Evolutionary conservation across 169 alveolate genomes (phyloP), one percentile per base, ranked within the genome.

Genomic region (Cryptosporidium ubiquitum): DNA sequence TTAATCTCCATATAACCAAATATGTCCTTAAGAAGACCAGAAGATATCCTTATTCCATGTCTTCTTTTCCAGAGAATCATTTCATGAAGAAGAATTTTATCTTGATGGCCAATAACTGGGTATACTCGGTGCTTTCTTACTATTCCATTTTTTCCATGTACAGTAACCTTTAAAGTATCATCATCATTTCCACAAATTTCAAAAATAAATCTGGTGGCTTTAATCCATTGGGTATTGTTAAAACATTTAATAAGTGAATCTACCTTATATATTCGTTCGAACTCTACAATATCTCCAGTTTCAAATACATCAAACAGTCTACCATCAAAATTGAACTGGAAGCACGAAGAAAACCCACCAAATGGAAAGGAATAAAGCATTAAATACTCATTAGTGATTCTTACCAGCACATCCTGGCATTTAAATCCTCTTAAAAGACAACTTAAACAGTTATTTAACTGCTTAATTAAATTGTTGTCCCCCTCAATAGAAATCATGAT

Each of bases 11-110:
- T 79, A 18, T 79, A 58, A 7, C 69, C 69, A 29, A 79, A 64
- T n/a, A 79, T 64, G n/a, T 79, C 89, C 26, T 79, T 79, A 10
- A 79, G 66, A 31, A 79, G 68, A 14, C 89, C 89, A 23, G 89
- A 64, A 23, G 89, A 61, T 7, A 79, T 33, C 40, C 74, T 40
- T 26, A 79, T 39, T 26, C 69, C 89, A 47, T 79, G 89, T 26
- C 89, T 79, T 40, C 75, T 79, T 16, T 42, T 58, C 89, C 89
- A 79, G 20, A 23, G 23, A 26, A 79, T 47, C 14, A 35, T 79
- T 12, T 79, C 79, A 6, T 79, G 89, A 20, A 79, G 40, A 16
- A 79, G 49, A 31, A 79, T 61, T 40, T 68, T 79, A 33, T 64
- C 79, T 20, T 42, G 61, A 33, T 33, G 26, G 12, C 66, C 68